Evolutionary conservation across 2,329 filamentous ascomycete species (phyloP), one percentile per base, ranked within the genome.

Genomic region (Onygena corvina): DNA sequence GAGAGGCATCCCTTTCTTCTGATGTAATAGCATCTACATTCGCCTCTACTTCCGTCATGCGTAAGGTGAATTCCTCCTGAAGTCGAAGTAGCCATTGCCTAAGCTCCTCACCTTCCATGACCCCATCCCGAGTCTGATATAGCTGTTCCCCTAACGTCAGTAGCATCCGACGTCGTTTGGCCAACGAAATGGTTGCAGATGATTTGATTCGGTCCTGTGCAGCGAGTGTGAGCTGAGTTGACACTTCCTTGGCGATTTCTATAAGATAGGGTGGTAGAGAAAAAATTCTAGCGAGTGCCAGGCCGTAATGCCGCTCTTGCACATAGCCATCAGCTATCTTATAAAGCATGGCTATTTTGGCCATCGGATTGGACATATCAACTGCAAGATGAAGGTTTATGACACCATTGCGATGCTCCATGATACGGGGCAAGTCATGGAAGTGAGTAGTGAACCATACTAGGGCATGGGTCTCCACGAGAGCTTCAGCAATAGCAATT

Each of bases 371-470:
- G 0, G 71, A 71, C 40, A 81, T 79, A 35, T 88, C 76, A 0
- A 89, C 84, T 0, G 79, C 76, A 1, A 96, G 75, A 60, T 95
- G 88, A 1, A 94, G 70, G 56, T 86, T 94, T 20, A 89, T 72
- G 0, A 95, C 87, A 0, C 88, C 88, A 12, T 77, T 79, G 8
- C 85, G 77, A 54, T 88, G 81, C 1, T 76, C 73, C 52, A 95
- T 73, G 30, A 90, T 85, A 2, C 75, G 76, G 0, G 88, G 83
- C 2, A 98, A 72, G 53, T 95, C 86, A 30, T 78, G 74, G 61
- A 95, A 98, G 61, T 98, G 93, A 0, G 92, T 96, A 1, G 84
- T 87, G 65, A 98, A 98, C 81, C 87, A 95, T 0, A 95, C 80
- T 0, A 86, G 74, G 0, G 88, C 82, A 52, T 79, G 76, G 57